Conservation (phyloP, 805 yeast species). For the Wickerhamomyces bisporus region DNA sequence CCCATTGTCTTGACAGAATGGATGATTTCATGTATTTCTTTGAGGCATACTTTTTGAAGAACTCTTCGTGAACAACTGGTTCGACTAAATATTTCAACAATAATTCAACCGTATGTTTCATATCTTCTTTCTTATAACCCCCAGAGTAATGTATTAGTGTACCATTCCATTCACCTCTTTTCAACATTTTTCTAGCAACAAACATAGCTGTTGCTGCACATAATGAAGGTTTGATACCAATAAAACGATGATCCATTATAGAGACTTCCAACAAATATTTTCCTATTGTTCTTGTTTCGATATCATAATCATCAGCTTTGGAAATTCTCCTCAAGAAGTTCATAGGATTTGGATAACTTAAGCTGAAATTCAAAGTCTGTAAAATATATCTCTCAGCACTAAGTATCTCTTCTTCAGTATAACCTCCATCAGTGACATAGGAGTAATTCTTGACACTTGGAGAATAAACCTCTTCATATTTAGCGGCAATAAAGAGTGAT, state of each 20-base stretch:
- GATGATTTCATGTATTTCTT: slow-evolving; percentile 83
- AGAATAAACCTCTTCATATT: slow-evolving; percentile 85
- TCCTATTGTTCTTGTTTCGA: slow-evolving; percentile 77
- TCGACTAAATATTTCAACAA: slow-evolving; percentile 70
- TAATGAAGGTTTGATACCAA: slow-evolving; percentile 68
- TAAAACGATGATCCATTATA: slow-evolving; percentile 68
- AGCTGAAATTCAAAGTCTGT: slow-evolving; percentile 64
- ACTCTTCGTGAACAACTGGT: slow-evolving; percentile 86
- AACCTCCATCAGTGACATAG: slow-evolving; percentile 82
- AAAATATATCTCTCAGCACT: slow-evolving; percentile 79
- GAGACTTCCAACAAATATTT: slow-evolving; percentile 79
- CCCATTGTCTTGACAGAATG: slow-evolving; percentile 77
- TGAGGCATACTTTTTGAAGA: slow-evolving; percentile 87
- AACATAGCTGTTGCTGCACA: slow-evolving; percentile 89
- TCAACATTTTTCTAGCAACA: slow-evolving; percentile 67
- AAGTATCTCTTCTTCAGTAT: slow-evolving; percentile 72
- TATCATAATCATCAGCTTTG: slow-evolving; percentile 86
- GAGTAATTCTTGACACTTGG: slow-evolving; percentile 85
- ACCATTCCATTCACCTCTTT: slow-evolving; percentile 71
- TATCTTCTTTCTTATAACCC: slow-evolving; percentile 71
- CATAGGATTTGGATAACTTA: slow-evolving; percentile 86
- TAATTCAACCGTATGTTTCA: slow-evolving; percentile 66
- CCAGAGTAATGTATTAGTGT: slow-evolving; percentile 89
- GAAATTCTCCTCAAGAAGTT: slow-evolving; percentile 84
- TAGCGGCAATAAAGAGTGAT: slow-evolving; percentile 82